A percentile compares a stretch with the other conserved stretches of the same genome.
Evolutionary conservation across 106 monocot genomes (phyloP).

Genomic region (Gastrodia elata): DNA sequence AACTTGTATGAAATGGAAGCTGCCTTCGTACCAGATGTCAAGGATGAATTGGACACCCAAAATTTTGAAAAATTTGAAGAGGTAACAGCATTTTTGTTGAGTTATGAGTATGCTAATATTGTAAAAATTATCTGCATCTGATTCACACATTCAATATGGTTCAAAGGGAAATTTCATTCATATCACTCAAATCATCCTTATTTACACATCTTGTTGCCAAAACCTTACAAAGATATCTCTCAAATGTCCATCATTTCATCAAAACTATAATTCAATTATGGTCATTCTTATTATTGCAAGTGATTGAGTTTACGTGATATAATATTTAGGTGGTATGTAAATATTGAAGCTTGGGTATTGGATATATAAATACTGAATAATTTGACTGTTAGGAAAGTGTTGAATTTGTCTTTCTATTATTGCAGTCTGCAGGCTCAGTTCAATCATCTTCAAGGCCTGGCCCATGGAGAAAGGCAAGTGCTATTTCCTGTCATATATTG

Average conservation of each 20-base stretch:
- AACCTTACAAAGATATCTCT: too few species aligned
- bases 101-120: not conserved
- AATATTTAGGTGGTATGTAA: too few species aligned
- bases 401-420: conserved; percentile 14
- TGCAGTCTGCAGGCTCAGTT: conserved; percentile 37
- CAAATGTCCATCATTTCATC: too few species aligned
- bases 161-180: too few species aligned
- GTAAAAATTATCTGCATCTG: not conserved
- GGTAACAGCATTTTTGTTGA: conserved; percentile 22
- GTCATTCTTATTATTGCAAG: too few species aligned
- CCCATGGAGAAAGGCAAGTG: conserved; percentile 75
- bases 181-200: too few species aligned
- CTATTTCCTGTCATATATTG: conserved; percentile 3
- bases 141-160: not conserved
- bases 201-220: too few species aligned
- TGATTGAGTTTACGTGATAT: too few species aligned
- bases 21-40: conserved; percentile 82
- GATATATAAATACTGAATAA: too few species aligned
- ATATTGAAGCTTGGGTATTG: too few species aligned
- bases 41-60: conserved; percentile 83
- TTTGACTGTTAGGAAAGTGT: too few species aligned
- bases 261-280: too few species aligned
- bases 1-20: conserved; percentile 72
- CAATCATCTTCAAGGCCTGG: conserved; percentile 58
- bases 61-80: conserved; percentile 96